Evolutionary conservation across 148 eudicot genomes (phyloP), one percentile per base, ranked within the genome.

Genomic region (Heliosperma pusillum): DNA sequence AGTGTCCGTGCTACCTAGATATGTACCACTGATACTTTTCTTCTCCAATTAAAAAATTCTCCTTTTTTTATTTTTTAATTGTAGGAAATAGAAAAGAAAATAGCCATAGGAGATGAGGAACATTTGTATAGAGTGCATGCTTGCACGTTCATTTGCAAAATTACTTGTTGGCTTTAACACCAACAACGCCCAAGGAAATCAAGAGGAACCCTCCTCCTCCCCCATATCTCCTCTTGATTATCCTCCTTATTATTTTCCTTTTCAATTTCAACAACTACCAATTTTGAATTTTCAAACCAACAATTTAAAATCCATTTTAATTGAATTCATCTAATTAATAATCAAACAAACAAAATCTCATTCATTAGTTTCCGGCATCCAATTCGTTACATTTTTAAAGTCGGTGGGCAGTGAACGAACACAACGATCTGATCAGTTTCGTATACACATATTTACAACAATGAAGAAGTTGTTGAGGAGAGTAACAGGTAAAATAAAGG

Each of bases 401-500:
- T 36, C 10, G 7, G 42, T 15, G 3, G 19, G 0, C 9, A 26
- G 4, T 63, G 3, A 50, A 17, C 66, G 33, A 25, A 4, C 4
- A 13, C 17, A 24, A 62, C 33, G 3, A 30, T 33, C 10, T 15
- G 10, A 36, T 0, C 2, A 36, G 10, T 5, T 36, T 0, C 42
- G 10, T 36, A 36, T 36, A 36, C 9, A 8, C 42, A 36, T 50
- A 0, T 4, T 50, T 15, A 36, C 7, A 11, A 22, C 36, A 12
- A 76, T 80, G 83, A 76, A 72, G 89, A 85, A 81, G 85, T 84
- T 87, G 19, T 92, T 93, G 92, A 76, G 74, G 69, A 79, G 84
- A 71, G 92, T 88, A 64, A 60, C 85, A 4, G 96, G 88, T 24
- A 85, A 47, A 19, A 56, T 89, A 7, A 95, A 92, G 80, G 97